phyloP scores from a whole-genome alignment of 805 yeast genomes.

The Candida gorgasii region DNA sequence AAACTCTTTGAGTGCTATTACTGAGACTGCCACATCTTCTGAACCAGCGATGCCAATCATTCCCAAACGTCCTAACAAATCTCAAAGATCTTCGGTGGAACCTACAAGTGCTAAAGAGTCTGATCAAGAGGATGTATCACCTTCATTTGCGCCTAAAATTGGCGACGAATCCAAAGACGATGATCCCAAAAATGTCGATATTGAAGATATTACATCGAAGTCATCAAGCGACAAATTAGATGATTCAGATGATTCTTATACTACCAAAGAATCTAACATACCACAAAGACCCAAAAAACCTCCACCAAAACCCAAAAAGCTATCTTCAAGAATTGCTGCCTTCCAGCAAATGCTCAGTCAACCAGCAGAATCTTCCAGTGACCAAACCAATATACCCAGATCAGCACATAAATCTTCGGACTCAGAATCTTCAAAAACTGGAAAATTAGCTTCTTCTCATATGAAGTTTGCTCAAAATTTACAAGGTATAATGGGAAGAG shows the following conservation, averaged over 20 bases:
- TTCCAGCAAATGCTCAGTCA: constrained; percentile 72
- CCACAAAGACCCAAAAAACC: constrained; percentile 31
- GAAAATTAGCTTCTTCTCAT: constrained; percentile 35
- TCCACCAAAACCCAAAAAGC: constrained; percentile 75
- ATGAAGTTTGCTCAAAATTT: constrained; percentile 57
- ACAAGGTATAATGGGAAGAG: constrained; percentile 57
- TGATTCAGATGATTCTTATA: too few species aligned
- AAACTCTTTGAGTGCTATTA: not conserved
- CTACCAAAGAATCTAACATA: not conserved
- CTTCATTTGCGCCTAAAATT: not conserved
- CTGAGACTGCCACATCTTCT: not conserved
- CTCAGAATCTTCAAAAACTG: constrained; percentile 5
- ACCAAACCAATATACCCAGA: not conserved
- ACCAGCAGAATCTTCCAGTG: constrained; percentile 2
- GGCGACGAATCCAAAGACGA: constrained; percentile 3
- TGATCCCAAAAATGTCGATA: not conserved
- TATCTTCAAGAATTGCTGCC: constrained; percentile 77
- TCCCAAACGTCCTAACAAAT: constrained; percentile 13
- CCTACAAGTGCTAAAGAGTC: constrained; percentile 12
- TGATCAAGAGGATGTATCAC: not conserved
- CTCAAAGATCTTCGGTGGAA: constrained; percentile 7
- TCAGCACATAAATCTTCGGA: constrained; percentile 2
- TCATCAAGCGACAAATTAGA: too few species aligned
- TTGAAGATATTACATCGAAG: not conserved
- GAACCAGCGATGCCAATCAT: constrained; percentile 11